Evolutionary conservation across 2,329 filamentous ascomycete species (phyloP).

Genomic region (Penicillium capsulatum): DNA sequence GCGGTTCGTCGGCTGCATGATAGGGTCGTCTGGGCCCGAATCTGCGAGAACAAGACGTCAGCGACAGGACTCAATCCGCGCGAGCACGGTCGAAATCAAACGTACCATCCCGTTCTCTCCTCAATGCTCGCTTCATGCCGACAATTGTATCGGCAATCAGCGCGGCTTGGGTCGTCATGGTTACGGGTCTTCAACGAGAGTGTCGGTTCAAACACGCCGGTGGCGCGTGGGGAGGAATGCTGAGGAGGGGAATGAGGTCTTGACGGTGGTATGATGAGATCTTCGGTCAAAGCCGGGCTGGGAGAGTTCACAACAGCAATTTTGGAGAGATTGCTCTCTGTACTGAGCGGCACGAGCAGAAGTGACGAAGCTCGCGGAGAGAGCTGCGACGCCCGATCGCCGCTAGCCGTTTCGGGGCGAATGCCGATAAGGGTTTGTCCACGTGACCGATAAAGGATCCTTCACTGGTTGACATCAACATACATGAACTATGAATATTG

Average conservation of each 20-base stretch:
- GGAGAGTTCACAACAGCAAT: constrained; percentile 1
- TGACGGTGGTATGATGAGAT: neutral
- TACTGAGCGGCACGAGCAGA: constrained; percentile 9
- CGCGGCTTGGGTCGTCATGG: constrained; percentile 44
- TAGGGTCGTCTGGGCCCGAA: constrained; percentile 49
- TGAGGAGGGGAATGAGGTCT: neutral
- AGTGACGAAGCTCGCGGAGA: constrained; percentile 26
- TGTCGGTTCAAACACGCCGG: constrained; percentile 13
- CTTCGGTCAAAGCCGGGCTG: neutral
- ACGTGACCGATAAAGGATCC: constrained; percentile 7
- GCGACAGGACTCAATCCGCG: neutral
- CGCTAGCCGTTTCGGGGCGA: constrained; percentile 20
- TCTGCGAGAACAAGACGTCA: constrained; percentile 25
- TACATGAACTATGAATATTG: too few species aligned
- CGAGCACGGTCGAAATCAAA: constrained; percentile 1
- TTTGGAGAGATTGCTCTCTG: constrained; percentile 7
- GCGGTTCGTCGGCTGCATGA: constrained; percentile 54
- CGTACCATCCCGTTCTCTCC: constrained; percentile 46
- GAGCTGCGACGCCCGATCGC: constrained; percentile 21
- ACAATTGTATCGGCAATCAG: constrained; percentile 53
- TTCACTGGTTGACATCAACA: too few species aligned
- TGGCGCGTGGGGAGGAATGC: constrained; percentile 8
- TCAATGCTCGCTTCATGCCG: constrained; percentile 51
- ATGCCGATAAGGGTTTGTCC: constrained; percentile 11
- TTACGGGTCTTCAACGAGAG: constrained; percentile 15